These are phyloP conservation scores for Drosera spatulata DNA, from an alignment of 179 eudicot genomes.

Conservation along the genomic window DNA sequence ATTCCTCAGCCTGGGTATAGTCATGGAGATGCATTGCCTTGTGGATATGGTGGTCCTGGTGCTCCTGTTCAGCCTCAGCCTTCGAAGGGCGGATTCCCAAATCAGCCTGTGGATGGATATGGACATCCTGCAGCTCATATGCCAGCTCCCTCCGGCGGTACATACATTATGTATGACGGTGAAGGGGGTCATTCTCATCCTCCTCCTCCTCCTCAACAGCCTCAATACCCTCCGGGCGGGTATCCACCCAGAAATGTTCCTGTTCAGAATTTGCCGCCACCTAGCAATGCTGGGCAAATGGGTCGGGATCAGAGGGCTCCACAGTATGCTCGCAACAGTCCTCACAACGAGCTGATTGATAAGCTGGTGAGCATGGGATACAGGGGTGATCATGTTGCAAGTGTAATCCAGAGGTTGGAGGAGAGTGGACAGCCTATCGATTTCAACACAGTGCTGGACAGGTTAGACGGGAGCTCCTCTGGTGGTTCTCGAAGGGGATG, in stretches of 20 bases:
- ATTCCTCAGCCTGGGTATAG: slow-evolving; percentile 34
- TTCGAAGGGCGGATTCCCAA: slow-evolving; percentile 36
- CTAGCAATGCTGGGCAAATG: slow-evolving; percentile 25
- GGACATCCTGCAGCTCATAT: slow-evolving; percentile 8
- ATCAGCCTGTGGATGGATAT: slow-evolving; percentile 55
- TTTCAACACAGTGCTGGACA: slow-evolving; percentile 85
- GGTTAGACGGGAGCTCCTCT: slow-evolving; percentile 69
- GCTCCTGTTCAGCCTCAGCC: slow-evolving; percentile 38
- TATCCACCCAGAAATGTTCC: slow-evolving; percentile 8
- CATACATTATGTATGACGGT: slow-evolving; percentile 56
- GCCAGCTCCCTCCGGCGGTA: slow-evolving; percentile 40
- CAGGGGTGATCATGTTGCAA: slow-evolving; percentile 69
- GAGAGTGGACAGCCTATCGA: slow-evolving; percentile 84
- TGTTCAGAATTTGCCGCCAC: slow-evolving; percentile 32
- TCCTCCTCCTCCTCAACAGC: slow-evolving; percentile 34
- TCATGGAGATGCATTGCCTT: slow-evolving; percentile 44
- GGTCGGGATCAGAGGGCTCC: slow-evolving; percentile 31
- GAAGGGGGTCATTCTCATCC: slow-evolving; percentile 44
- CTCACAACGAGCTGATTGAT: slow-evolving; percentile 78
- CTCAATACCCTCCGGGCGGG: slow-evolving; percentile 45
- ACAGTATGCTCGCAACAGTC: slow-evolving; percentile 57
- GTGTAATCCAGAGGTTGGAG: slow-evolving; percentile 88
- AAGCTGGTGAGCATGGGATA: slow-evolving; percentile 90
- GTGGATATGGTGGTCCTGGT: slow-evolving; percentile 52
- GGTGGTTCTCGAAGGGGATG: slow-evolving; percentile 81